Evolutionary conservation across 768 basidiomycete species (phyloP).

Genomic region (Suillus placidus): DNA sequence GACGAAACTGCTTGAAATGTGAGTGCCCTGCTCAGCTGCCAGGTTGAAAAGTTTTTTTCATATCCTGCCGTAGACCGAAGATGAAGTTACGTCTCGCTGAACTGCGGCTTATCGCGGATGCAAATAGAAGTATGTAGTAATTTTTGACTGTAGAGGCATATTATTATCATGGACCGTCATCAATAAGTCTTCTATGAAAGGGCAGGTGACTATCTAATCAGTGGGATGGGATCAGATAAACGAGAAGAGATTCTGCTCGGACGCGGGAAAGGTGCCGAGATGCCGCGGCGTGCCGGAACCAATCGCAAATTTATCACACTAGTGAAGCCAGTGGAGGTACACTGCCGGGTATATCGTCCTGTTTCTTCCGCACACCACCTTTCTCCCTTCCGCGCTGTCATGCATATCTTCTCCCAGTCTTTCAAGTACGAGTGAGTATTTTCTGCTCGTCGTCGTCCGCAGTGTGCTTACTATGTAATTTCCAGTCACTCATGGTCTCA

Average conservation of each 20-base stretch:
- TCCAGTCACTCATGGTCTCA: conserved; percentile 86
- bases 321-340: conserved; percentile 14
- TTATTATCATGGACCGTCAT: background rate
- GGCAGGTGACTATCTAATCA: background rate
- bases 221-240: background rate
- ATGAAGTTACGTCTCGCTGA: conserved; percentile 76
- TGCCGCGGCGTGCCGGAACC: conserved; percentile 27
- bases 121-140: conserved; percentile 18
- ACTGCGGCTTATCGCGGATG: conserved; percentile 47
- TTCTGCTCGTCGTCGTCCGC: conserved; percentile 9
- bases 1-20: conserved; percentile 85
- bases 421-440: conserved; percentile 79
- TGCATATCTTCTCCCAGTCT: conserved; percentile 88
- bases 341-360: conserved; percentile 14
- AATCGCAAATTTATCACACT: conserved; percentile 26
- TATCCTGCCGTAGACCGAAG: conserved; percentile 60
- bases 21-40: conserved; percentile 36
- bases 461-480: conserved; percentile 15
- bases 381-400: conserved; percentile 39
- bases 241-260: background rate
- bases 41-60: conserved; percentile 7
- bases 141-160: background rate
- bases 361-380: conserved; percentile 21
- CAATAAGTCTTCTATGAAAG: background rate
- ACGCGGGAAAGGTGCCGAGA: conserved; percentile 1